These are phyloP conservation scores for Ephemerocybe angulata DNA, from an alignment of 768 basidiomycete genomes.

Conservation along the genomic window DNA sequence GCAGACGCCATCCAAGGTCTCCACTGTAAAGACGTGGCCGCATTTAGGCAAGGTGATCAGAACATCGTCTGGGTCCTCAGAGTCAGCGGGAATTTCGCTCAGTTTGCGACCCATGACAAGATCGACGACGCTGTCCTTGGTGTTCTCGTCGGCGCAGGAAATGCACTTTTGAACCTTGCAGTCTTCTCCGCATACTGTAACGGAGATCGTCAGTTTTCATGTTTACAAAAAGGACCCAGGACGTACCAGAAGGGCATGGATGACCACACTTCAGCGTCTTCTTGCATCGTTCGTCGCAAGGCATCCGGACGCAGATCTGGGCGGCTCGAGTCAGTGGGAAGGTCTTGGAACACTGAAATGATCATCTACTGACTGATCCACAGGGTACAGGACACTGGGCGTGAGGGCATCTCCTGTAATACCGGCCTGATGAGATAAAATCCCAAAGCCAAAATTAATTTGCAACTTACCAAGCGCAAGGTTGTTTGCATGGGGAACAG, in stretches of 20 bases:
- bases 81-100: conserved; percentile 41
- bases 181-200: conserved; percentile 63
- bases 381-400: conserved; percentile 57
- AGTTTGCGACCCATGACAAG: conserved; percentile 52
- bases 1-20: conserved; percentile 63
- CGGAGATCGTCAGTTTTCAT: not conserved
- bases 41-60: conserved; percentile 62
- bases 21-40: conserved; percentile 64
- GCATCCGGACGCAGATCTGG: conserved; percentile 62
- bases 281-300: conserved; percentile 56
- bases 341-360: not conserved
- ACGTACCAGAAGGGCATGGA: conserved; percentile 61
- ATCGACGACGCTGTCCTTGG: conserved; percentile 49
- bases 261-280: conserved; percentile 56
- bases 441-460: too few species aligned
- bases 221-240: not conserved
- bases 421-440: not conserved
- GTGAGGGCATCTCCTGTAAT: conserved; percentile 50
- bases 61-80: conserved; percentile 40
- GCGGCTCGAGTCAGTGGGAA: not conserved
- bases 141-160: conserved; percentile 39
- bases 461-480: conserved; percentile 52
- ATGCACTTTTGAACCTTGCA: conserved; percentile 56
- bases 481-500: conserved; percentile 61
- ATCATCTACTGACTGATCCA: conserved; percentile 58